These are phyloP conservation scores for Nicotiana paniculata DNA, from an alignment of 257 asterid genomes.

Conservation along the genomic window DNA sequence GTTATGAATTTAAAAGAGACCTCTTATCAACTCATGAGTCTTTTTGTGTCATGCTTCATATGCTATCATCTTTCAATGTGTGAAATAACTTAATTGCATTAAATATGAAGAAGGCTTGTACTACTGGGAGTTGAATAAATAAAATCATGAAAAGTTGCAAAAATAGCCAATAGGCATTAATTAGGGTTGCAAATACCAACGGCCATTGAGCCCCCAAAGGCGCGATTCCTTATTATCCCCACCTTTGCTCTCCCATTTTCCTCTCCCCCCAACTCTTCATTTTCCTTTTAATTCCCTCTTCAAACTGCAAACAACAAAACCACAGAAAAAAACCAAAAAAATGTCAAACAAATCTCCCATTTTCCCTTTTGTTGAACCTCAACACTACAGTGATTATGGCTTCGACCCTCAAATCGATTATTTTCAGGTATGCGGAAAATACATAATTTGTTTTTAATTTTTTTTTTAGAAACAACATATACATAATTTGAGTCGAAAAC, in stretches of 20 bases:
- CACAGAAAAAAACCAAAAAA: background rate
- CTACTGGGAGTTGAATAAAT: background rate
- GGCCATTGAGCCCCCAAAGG: constrained; percentile 3
- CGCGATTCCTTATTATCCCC: background rate
- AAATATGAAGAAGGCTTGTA: background rate
- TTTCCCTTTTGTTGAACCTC: constrained; percentile 49
- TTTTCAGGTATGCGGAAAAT: constrained; percentile 40
- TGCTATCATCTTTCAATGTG: background rate
- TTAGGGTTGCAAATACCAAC: constrained; percentile 10
- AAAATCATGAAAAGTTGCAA: background rate
- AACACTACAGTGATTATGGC: constrained; percentile 70
- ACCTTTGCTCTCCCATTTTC: background rate
- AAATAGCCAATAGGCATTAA: background rate
- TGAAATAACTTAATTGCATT: constrained; percentile 17
- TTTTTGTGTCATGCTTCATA: background rate
- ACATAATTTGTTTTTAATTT: too few relatives aligned
- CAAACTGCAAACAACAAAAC: background rate
- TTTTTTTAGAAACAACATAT: background rate
- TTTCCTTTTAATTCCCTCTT: background rate
- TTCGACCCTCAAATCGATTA: constrained; percentile 75
- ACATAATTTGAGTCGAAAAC: background rate
- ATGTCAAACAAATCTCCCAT: constrained; percentile 51
- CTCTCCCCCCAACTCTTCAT: background rate
- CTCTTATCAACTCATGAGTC: background rate
- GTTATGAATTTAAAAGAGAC: background rate